phyloP scores from a whole-genome alignment of 352 stramenopile genomes.

The Phytopythium mirpurense region DNA sequence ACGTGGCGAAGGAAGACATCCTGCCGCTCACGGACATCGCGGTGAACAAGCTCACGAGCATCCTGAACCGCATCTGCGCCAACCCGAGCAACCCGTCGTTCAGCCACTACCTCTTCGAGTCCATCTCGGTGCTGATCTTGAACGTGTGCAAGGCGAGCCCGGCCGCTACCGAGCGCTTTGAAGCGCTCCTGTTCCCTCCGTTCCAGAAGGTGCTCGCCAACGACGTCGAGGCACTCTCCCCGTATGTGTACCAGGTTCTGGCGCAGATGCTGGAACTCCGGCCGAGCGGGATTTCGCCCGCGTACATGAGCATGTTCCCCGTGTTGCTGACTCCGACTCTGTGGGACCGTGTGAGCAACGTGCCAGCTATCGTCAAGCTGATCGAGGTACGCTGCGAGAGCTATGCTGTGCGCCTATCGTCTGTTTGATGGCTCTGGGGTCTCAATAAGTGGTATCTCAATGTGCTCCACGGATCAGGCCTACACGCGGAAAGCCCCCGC shows the following conservation, averaged over 20 bases:
- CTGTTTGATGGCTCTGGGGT: too few relatives aligned
- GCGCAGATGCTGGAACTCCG: slow-evolving; percentile 96
- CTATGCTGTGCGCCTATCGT: too few relatives aligned
- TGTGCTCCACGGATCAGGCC: slow-evolving; percentile 32
- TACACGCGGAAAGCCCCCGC: slow-evolving; percentile 94
- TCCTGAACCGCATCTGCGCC: slow-evolving; percentile 93
- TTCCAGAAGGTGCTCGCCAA: slow-evolving; percentile 97
- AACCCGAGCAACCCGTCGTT: slow-evolving; percentile 99
- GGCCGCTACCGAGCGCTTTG: slow-evolving; percentile 83
- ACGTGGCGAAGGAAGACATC: slow-evolving; percentile 91
- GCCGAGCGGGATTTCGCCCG: slow-evolving; percentile 79
- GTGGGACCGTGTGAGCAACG: slow-evolving; percentile 97
- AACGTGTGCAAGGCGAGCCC: slow-evolving; percentile 89
- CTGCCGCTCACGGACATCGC: slow-evolving; percentile 90
- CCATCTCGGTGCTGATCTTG: slow-evolving; percentile 93
- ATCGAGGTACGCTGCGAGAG: slow-evolving; percentile 71
- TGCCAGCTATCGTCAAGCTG: slow-evolving; percentile 95
- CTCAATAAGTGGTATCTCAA: neutral
- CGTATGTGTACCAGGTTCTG: slow-evolving; percentile 99
- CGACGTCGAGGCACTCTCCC: slow-evolving; percentile 91
- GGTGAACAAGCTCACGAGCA: slow-evolving; percentile 92
- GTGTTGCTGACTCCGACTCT: slow-evolving; percentile 91
- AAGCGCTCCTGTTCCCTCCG: slow-evolving; percentile 95
- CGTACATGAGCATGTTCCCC: slow-evolving; percentile 95
- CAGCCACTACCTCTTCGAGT: slow-evolving; percentile 99